Conservation (phyloP, 192 early-diverging fungal genomes). For the Linnemannia schmuckeri region DNA sequence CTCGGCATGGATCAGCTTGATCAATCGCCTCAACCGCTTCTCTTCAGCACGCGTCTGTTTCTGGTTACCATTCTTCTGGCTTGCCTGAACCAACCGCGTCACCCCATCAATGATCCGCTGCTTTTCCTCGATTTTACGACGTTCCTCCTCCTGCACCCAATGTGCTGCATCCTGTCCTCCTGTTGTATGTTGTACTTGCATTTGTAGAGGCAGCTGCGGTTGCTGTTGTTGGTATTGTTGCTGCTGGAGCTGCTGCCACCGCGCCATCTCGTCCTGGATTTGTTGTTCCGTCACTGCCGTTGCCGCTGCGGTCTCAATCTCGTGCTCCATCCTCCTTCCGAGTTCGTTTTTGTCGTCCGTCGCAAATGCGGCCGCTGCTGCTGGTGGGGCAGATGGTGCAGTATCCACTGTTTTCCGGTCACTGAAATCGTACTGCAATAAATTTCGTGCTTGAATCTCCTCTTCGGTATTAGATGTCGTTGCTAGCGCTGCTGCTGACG, state of each 20-base stretch:
- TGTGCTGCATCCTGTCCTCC: neutral
- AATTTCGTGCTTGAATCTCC: neutral
- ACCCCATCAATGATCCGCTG: neutral
- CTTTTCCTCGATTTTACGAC: neutral
- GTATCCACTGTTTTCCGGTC: constrained; percentile 31
- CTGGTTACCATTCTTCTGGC: neutral
- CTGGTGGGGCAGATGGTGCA: constrained; percentile 38
- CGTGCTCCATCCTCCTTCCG: neutral
- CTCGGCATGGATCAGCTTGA: neutral
- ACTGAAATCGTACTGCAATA: constrained; percentile 31
- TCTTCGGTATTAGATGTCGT: neutral
- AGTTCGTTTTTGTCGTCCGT: neutral
- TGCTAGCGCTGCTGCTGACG: neutral
- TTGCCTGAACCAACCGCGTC: neutral
- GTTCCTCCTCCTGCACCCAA: neutral
- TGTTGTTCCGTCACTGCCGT: neutral
- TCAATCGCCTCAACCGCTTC: neutral
- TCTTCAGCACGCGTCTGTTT: neutral
- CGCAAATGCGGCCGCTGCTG: neutral
- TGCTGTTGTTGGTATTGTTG: neutral
- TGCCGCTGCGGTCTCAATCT: neutral
- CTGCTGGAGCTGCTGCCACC: neutral
- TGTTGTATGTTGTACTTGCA: neutral
- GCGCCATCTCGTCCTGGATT: neutral
- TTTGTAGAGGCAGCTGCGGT: neutral